These are phyloP conservation scores for Stemphylium beticola DNA, from an alignment of 2,329 filamentous ascomycete species.

Conservation along the genomic window DNA sequence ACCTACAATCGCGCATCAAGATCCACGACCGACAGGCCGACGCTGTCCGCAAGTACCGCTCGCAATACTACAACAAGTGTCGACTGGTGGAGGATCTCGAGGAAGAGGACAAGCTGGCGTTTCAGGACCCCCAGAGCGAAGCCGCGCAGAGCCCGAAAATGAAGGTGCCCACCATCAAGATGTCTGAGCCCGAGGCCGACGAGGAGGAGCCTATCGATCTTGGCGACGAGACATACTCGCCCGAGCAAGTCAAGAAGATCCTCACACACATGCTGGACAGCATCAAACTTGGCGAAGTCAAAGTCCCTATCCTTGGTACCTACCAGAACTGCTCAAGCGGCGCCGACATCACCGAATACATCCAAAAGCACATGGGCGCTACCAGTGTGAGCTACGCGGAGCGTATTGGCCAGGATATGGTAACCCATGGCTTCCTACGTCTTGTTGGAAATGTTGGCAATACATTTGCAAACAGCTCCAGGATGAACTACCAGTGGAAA, in stretches of 20 bases:
- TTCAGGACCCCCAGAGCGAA: slow-evolving; percentile 76
- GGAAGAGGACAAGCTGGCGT: slow-evolving; percentile 97
- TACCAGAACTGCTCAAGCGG: slow-evolving; percentile 93
- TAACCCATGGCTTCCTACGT: slow-evolving; percentile 83
- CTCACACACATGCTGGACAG: slow-evolving; percentile 83
- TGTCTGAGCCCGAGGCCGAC: slow-evolving; percentile 70
- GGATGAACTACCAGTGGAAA: slow-evolving; percentile 97
- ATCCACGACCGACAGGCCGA: slow-evolving; percentile 92
- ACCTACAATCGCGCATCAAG: slow-evolving; percentile 89
- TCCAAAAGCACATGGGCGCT: slow-evolving; percentile 85
- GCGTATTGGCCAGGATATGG: slow-evolving; percentile 91
- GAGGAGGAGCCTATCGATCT: slow-evolving; percentile 88
- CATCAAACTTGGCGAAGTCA: slow-evolving; percentile 87
- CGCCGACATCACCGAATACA: slow-evolving; percentile 92
- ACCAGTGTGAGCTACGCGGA: slow-evolving; percentile 90
- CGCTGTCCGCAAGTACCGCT: slow-evolving; percentile 87
- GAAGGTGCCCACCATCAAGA: slow-evolving; percentile 85
- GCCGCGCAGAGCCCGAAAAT: slow-evolving; percentile 57
- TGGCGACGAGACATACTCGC: slow-evolving; percentile 83
- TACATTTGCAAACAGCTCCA: slow-evolving; percentile 95
- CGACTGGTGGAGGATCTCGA: slow-evolving; percentile 94
- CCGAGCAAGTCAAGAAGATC: slow-evolving; percentile 90
- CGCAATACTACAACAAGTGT: slow-evolving; percentile 99
- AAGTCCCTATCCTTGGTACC: slow-evolving; percentile 92
- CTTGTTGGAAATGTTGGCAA: slow-evolving; percentile 93